A percentile compares a stretch with the other conserved stretches of the same genome.
These are phyloP conservation scores for Cicer pinnatifidum DNA, from an alignment of 306 rosid genomes.

Conservation along the genomic window DNA sequence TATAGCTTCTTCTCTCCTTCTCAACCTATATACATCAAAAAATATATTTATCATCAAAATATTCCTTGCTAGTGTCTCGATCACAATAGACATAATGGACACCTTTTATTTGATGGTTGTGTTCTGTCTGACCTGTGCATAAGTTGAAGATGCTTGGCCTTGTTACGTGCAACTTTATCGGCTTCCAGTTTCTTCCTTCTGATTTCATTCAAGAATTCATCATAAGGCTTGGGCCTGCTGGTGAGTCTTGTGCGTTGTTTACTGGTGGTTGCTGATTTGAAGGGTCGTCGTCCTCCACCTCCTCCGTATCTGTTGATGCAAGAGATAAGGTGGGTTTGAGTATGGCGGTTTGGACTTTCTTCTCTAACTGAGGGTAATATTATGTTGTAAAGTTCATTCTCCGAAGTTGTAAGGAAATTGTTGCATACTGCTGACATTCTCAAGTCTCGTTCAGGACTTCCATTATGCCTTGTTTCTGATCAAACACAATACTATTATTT, in stretches of 20 bases:
- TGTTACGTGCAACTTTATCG: slow-evolving; percentile 55
- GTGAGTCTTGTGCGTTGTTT: slow-evolving; percentile 21
- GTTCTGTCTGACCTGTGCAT: slow-evolving; percentile 52
- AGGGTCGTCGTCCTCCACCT: neutral
- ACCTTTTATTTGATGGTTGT: neutral
- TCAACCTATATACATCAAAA: slow-evolving; percentile 52
- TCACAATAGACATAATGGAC: neutral
- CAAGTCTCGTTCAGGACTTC: slow-evolving; percentile 29
- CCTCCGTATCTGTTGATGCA: slow-evolving; percentile 37
- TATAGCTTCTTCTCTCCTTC: slow-evolving; percentile 61
- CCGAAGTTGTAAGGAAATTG: slow-evolving; percentile 18
- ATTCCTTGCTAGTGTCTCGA: neutral
- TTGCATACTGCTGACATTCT: slow-evolving; percentile 42
- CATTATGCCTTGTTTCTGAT: slow-evolving; percentile 18
- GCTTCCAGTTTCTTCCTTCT: slow-evolving; percentile 57
- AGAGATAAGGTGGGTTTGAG: slow-evolving; percentile 43
- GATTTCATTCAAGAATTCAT: slow-evolving; percentile 55
- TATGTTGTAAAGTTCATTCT: slow-evolving; percentile 41
- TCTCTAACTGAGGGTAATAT: slow-evolving; percentile 47
- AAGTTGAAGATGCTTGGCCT: slow-evolving; percentile 54
- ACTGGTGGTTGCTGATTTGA: neutral
- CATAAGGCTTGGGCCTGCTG: slow-evolving; percentile 49
- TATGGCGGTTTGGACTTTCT: slow-evolving; percentile 46
- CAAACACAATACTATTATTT: neutral
- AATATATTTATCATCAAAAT: neutral